Evolutionary conservation across 257 asterid species (phyloP).

Genomic region (Forsythia viridissima): DNA sequence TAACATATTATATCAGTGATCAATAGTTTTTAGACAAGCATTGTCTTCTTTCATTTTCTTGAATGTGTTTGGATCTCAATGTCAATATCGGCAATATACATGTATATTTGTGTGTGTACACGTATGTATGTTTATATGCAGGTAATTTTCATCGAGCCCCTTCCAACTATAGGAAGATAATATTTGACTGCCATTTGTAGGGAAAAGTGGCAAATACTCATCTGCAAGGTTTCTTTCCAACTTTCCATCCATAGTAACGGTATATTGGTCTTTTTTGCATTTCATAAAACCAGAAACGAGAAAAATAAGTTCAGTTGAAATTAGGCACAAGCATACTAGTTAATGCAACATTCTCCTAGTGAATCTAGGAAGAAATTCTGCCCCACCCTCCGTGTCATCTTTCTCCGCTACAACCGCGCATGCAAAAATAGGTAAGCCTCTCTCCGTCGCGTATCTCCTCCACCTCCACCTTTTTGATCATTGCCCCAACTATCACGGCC

Average conservation of each 20-base stretch:
- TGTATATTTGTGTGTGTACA: neutral
- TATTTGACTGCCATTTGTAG: neutral
- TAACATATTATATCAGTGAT: neutral
- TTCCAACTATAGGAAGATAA: neutral
- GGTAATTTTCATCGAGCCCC: neutral
- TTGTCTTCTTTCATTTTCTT: neutral
- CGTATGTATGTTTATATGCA: neutral
- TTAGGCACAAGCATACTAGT: neutral
- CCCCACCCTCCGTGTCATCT: neutral
- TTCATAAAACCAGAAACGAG: neutral
- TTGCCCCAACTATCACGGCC: neutral
- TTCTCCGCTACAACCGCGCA: neutral
- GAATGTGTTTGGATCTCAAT: neutral
- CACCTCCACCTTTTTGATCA: neutral
- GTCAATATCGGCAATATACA: neutral
- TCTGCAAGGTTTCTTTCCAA: neutral
- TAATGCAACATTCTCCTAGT: neutral
- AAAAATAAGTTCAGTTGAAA: neutral
- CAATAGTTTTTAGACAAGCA: neutral
- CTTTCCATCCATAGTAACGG: neutral
- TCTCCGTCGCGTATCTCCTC: neutral
- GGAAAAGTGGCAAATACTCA: neutral
- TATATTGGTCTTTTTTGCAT: neutral
- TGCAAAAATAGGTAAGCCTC: neutral
- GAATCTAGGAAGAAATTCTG: neutral